Percentiles rank a stretch among this genome's conserved stretches.
Evolutionary conservation across 495 filamentous ascomycete species (phyloP).

Genomic region (Aspergillus bridgeri): DNA sequence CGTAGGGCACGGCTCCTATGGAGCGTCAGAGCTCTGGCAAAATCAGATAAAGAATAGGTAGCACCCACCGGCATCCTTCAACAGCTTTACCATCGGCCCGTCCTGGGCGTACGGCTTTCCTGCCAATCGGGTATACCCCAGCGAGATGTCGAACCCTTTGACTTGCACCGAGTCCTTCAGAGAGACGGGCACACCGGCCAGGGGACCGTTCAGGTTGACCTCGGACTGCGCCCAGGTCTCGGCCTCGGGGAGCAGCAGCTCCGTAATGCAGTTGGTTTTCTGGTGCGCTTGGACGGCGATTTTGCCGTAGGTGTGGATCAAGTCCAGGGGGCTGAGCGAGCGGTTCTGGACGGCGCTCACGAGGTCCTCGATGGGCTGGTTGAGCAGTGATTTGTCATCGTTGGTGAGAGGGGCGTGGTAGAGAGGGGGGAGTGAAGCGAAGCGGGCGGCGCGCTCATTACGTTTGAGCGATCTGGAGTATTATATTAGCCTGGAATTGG

Average conservation of each 20-base stretch:
- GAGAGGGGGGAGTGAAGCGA: slow-evolving; percentile 57
- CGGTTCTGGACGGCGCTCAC: slow-evolving; percentile 73
- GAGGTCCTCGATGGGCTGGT: slow-evolving; percentile 71
- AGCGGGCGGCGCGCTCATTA: slow-evolving; percentile 62
- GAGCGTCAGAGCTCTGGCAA: too few species aligned
- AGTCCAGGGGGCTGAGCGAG: slow-evolving; percentile 60
- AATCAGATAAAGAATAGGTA: too few species aligned
- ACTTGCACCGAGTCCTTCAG: slow-evolving; percentile 87
- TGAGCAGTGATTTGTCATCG: slow-evolving; percentile 61
- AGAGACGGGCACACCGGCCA: slow-evolving; percentile 86
- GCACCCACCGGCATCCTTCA: slow-evolving; percentile 78
- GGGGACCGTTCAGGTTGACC: slow-evolving; percentile 74
- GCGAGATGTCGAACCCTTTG: slow-evolving; percentile 79
- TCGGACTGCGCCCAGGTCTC: slow-evolving; percentile 69
- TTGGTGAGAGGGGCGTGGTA: slow-evolving; percentile 65
- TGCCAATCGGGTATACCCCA: slow-evolving; percentile 74
- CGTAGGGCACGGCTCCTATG: slow-evolving; percentile 83
- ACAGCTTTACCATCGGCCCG: slow-evolving; percentile 68
- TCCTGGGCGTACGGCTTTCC: slow-evolving; percentile 63
- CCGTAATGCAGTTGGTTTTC: slow-evolving; percentile 88
- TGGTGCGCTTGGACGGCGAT: slow-evolving; percentile 79
- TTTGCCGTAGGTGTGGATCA: slow-evolving; percentile 89
- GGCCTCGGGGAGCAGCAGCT: slow-evolving; percentile 77
- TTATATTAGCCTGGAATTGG: too few species aligned
- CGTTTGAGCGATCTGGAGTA: slow-evolving; percentile 71